Percentiles rank a stretch among this genome's conserved stretches.
These are phyloP conservation scores for Cladosporium oxysporum DNA, from an alignment of 2,329 filamentous ascomycete species.

Conservation along the genomic window DNA sequence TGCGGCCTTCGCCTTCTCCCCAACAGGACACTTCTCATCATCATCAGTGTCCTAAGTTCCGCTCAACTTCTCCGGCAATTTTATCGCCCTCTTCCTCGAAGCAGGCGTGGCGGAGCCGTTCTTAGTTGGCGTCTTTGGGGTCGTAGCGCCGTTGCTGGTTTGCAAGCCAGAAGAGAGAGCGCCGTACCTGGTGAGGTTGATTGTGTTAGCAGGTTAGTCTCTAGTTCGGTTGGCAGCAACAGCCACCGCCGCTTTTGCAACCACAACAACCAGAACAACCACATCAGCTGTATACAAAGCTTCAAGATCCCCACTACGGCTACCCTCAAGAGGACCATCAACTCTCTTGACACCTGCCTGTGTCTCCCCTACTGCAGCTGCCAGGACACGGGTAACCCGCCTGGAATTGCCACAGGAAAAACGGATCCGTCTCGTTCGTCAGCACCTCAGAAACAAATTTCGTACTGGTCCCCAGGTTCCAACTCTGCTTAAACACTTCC, in stretches of 20 bases:
- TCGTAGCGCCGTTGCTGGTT: neutral
- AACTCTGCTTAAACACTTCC: conserved; percentile 51
- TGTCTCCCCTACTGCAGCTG: conserved; percentile 33
- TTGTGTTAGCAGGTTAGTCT: neutral
- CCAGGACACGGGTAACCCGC: conserved; percentile 37
- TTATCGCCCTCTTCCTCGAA: conserved; percentile 17
- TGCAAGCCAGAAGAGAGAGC: conserved; percentile 6
- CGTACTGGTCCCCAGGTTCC: conserved; percentile 41
- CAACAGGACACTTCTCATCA: neutral
- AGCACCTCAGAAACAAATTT: conserved; percentile 50
- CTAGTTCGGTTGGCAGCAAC: neutral
- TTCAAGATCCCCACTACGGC: neutral
- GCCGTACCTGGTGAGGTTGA: neutral
- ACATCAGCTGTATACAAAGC: neutral
- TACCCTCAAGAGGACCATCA: neutral
- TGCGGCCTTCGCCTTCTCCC: conserved; percentile 1
- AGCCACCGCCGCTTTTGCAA: neutral
- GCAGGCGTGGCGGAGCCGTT: conserved; percentile 1
- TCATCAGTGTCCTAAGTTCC: neutral
- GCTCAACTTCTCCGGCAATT: conserved; percentile 15
- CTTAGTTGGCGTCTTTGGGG: conserved; percentile 1
- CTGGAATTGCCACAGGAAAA: conserved; percentile 58
- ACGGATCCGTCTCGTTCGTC: conserved; percentile 56
- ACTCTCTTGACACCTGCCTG: neutral
- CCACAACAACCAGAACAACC: neutral